phyloP scores from a whole-genome alignment of 208 protist species.

The Phytomonas francai region DNA sequence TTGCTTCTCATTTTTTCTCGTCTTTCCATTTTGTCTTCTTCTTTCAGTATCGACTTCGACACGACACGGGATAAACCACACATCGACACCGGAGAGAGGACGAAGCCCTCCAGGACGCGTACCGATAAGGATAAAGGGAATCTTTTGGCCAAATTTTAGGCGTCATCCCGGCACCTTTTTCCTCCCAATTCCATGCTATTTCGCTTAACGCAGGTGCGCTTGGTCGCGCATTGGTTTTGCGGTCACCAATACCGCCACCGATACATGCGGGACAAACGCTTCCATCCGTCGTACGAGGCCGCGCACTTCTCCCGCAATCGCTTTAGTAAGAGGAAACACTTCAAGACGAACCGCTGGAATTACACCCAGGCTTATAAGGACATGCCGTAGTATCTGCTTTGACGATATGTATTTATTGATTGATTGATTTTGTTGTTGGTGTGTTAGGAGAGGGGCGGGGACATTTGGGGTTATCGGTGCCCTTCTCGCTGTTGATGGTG shows the following conservation, averaged over 20 bases:
- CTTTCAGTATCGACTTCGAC: neutral
- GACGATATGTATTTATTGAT: neutral
- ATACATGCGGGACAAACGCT: slow-evolving; percentile 87
- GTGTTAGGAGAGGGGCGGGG: neutral
- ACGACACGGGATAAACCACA: neutral
- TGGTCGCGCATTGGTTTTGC: slow-evolving; percentile 83
- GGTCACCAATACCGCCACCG: slow-evolving; percentile 81
- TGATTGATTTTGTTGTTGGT: neutral
- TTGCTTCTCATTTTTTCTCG: neutral
- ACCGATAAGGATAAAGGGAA: neutral
- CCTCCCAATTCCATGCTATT: slow-evolving; percentile 16
- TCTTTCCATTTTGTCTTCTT: neutral
- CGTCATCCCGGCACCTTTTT: neutral
- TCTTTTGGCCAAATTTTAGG: neutral
- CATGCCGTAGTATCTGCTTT: slow-evolving; percentile 49
- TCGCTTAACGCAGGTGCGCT: slow-evolving; percentile 31
- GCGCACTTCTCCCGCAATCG: slow-evolving; percentile 68
- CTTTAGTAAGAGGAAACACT: slow-evolving; percentile 74
- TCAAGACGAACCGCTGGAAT: slow-evolving; percentile 89
- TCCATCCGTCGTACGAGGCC: slow-evolving; percentile 72
- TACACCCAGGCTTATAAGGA: slow-evolving; percentile 88
- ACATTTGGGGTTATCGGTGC: neutral
- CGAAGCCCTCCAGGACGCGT: neutral
- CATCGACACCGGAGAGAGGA: neutral
- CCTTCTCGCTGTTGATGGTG: neutral